Evolutionary conservation across 176 grass and related monocot genomes (phyloP).

Genomic region (Eragrostis nindensis): DNA sequence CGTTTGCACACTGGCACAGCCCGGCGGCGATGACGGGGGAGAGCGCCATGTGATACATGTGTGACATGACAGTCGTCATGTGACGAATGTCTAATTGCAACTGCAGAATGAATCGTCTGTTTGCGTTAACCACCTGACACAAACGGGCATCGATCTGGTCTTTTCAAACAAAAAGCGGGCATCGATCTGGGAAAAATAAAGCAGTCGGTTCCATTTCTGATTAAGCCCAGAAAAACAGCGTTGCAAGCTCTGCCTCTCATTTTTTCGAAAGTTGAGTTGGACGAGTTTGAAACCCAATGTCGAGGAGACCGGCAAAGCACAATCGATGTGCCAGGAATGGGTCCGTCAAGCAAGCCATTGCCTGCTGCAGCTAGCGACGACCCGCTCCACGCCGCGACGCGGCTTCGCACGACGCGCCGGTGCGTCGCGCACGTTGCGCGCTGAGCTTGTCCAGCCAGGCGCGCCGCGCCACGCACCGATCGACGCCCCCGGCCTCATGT

Average conservation of each 20-base stretch:
- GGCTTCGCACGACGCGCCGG: constrained; percentile 17
- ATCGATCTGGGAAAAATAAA: background rate
- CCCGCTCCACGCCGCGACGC: background rate
- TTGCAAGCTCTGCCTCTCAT: background rate
- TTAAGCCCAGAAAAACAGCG: background rate
- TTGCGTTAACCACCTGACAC: too few relatives aligned
- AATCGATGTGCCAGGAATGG: background rate
- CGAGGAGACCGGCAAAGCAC: background rate
- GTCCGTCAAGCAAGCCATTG: background rate
- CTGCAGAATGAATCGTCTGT: too few relatives aligned
- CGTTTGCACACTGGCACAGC: background rate
- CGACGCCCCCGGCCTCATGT: too few relatives aligned
- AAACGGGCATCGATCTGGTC: too few relatives aligned
- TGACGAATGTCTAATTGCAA: background rate
- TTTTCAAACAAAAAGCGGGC: too few relatives aligned
- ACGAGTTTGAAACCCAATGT: background rate
- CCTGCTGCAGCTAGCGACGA: background rate
- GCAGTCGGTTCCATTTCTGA: background rate
- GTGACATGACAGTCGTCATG: constrained; percentile 17
- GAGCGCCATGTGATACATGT: background rate
- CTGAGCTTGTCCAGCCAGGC: constrained; percentile 19
- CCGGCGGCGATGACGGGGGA: background rate
- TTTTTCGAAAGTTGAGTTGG: background rate
- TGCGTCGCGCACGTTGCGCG: constrained; percentile 6
- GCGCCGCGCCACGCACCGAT: background rate